Conservation (phyloP, 2,329 filamentous ascomycete genomes). For the Ophiostoma himal-ulmi region DNA sequence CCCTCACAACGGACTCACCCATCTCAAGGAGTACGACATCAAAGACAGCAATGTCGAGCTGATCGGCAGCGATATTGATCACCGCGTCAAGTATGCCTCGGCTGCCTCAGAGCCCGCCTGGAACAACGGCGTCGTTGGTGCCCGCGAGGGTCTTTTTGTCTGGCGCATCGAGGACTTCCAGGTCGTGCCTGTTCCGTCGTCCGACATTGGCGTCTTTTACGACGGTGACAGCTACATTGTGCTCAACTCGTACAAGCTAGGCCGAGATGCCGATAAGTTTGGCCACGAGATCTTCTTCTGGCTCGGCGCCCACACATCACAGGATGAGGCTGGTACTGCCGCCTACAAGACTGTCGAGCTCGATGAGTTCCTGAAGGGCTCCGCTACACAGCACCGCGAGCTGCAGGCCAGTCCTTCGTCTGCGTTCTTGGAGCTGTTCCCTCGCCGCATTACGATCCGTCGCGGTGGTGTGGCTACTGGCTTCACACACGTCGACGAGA, state of each 20-base stretch:
- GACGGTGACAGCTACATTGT: constrained; percentile 65
- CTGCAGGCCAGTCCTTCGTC: constrained; percentile 54
- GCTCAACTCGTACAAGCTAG: constrained; percentile 46
- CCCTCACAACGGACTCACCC: constrained; percentile 56
- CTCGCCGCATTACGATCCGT: constrained; percentile 49
- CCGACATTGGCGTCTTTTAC: constrained; percentile 55
- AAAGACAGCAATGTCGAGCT: constrained; percentile 63
- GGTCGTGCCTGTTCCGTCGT: constrained; percentile 55
- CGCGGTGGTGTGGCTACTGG: constrained; percentile 57
- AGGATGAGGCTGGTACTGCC: constrained; percentile 63
- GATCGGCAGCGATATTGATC: constrained; percentile 58
- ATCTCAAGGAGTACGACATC: constrained; percentile 59
- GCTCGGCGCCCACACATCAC: constrained; percentile 59
- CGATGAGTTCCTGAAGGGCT: constrained; percentile 59
- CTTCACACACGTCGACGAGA: constrained; percentile 55
- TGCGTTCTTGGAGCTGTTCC: constrained; percentile 57
- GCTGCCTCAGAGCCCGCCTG: constrained; percentile 61
- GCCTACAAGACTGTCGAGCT: constrained; percentile 67
- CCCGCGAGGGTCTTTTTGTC: constrained; percentile 49
- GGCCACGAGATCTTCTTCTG: constrained; percentile 65
- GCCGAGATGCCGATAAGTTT: constrained; percentile 31
- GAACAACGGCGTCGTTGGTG: constrained; percentile 53
- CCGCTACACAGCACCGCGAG: constrained; percentile 60
- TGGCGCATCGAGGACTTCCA: constrained; percentile 65
- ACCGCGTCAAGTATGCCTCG: constrained; percentile 62